phyloP scores from a whole-genome alignment of 129 eudicot genomes.

The Arctium lappa region DNA sequence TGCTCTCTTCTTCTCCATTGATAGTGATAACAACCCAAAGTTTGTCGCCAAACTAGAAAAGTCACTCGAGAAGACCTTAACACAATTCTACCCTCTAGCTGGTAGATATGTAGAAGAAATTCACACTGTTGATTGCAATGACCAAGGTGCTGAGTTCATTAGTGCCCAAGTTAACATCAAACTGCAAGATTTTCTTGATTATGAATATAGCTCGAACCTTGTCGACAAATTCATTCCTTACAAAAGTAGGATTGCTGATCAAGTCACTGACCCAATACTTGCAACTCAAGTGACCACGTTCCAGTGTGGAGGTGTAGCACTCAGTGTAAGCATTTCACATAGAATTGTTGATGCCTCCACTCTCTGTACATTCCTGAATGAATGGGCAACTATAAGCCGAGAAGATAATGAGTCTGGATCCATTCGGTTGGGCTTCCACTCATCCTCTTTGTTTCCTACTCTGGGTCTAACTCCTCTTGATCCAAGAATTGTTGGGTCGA shows the following conservation, averaged over 20 bases:
- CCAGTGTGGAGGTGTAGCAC: constrained; percentile 30
- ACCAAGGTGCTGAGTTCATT: constrained; percentile 23
- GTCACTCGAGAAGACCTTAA: constrained; percentile 6
- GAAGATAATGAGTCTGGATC: not conserved
- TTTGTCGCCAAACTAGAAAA: not conserved
- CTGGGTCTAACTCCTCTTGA: not conserved
- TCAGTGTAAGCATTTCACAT: constrained; percentile 22
- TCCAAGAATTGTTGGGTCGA: not conserved
- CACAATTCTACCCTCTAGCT: constrained; percentile 25
- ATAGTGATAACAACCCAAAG: not conserved
- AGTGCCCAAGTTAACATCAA: constrained; percentile 1
- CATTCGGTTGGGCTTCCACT: not conserved
- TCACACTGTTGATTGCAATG: constrained; percentile 23
- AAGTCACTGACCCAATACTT: constrained; percentile 5
- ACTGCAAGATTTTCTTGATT: not conserved
- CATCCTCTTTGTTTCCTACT: constrained; percentile 9
- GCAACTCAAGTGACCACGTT: constrained; percentile 22
- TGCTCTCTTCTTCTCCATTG: constrained; percentile 17
- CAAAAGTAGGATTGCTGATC: constrained; percentile 9
- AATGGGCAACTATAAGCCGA: constrained; percentile 14
- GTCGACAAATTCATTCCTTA: constrained; percentile 9
- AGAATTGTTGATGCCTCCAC: constrained; percentile 24
- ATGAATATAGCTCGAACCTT: not conserved
- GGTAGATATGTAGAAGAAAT: constrained; percentile 7
- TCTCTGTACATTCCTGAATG: constrained; percentile 1